A percentile compares a stretch with the other conserved stretches of the same genome.
Evolutionary conservation across 148 eudicot genomes (phyloP).

Genomic region (Nepenthes gracilis): DNA sequence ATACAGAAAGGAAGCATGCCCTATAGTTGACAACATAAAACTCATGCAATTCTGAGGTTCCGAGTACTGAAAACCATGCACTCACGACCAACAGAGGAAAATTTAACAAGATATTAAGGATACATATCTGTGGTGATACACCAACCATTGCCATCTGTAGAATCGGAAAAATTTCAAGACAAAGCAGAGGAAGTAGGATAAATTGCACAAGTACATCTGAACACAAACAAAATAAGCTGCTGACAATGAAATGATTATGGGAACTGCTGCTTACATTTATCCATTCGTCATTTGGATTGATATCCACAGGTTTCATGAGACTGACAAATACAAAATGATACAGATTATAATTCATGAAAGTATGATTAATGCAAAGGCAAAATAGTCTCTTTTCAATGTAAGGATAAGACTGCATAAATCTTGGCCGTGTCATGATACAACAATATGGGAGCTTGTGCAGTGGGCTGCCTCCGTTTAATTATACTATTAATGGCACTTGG

Average conservation of each 20-base stretch:
- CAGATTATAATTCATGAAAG: slow-evolving; percentile 4
- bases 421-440: no score
- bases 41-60: no score
- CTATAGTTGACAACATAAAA: background rate
- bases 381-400: no score
- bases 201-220: background rate
- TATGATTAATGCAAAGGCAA: background rate
- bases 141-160: slow-evolving; percentile 83
- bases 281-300: slow-evolving; percentile 90
- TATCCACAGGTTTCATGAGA: slow-evolving; percentile 82
- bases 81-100: background rate
- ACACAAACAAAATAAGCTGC: background rate
- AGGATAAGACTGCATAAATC: no score
- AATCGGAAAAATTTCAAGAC: slow-evolving; percentile 5
- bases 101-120: slow-evolving; percentile 24
- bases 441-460: no score
- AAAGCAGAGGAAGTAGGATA: background rate
- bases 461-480: no score
- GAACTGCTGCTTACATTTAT: slow-evolving; percentile 52
- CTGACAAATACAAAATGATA: slow-evolving; percentile 27
- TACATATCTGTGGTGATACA: slow-evolving; percentile 80
- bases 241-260: background rate
- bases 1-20: slow-evolving; percentile 1
- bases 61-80: no score
- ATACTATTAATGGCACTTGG: no score